Conservation (phyloP, 2,329 filamentous ascomycete species). For the Cordyceps tenuipes region DNA sequence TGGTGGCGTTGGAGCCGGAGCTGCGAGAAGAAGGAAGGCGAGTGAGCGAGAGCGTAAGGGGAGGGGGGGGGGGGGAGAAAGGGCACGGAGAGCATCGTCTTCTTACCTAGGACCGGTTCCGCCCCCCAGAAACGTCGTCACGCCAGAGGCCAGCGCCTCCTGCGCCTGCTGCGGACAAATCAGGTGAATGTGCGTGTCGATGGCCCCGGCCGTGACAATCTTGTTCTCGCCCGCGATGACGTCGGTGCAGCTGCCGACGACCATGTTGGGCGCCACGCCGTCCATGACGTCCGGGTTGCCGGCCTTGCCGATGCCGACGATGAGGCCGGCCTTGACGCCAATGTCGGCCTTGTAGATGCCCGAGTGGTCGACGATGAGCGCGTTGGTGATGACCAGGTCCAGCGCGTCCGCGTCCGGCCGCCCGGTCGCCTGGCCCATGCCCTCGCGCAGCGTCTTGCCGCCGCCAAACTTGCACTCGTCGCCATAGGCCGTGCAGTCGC, state of each 20-base stretch:
- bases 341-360: slow-evolving; percentile 97
- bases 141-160: slow-evolving; percentile 74
- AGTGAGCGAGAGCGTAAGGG: not conserved
- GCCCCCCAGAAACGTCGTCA: slow-evolving; percentile 86
- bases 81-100: no score
- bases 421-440: slow-evolving; percentile 88
- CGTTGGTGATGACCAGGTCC: slow-evolving; percentile 84
- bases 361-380: slow-evolving; percentile 80
- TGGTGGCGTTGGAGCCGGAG: slow-evolving; percentile 57
- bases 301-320: slow-evolving; percentile 85
- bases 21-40: not conserved
- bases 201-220: slow-evolving; percentile 83
- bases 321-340: slow-evolving; percentile 78
- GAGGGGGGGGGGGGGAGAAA: no score
- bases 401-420: slow-evolving; percentile 62
- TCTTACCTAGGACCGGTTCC: slow-evolving; percentile 76
- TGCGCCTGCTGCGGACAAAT: slow-evolving; percentile 89
- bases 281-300: slow-evolving; percentile 98
- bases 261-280: slow-evolving; percentile 66
- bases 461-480: slow-evolving; percentile 95
- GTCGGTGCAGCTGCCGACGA: slow-evolving; percentile 83
- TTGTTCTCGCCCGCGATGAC: slow-evolving; percentile 84
- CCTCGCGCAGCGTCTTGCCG: slow-evolving; percentile 86
- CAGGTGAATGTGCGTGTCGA: slow-evolving; percentile 88
- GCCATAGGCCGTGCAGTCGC: slow-evolving; percentile 74